Conservation (phyloP, 179 eudicot species). For the Gypsophila paniculata region DNA sequence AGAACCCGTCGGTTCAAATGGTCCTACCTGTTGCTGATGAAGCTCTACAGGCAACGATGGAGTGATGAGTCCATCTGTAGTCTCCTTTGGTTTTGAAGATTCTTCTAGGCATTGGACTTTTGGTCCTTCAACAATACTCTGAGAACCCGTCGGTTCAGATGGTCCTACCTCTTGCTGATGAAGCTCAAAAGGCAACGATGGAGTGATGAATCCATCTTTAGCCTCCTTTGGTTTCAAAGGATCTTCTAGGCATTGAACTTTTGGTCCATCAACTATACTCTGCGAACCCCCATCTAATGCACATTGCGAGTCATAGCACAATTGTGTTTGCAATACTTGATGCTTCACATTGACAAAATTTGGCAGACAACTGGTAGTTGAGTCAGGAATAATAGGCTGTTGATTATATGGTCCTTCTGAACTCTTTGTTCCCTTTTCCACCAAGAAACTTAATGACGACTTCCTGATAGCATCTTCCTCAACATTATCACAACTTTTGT, state of each 20-base stretch:
- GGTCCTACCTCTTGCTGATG: not conserved
- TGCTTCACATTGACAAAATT: not conserved
- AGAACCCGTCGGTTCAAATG: not conserved
- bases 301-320: not conserved
- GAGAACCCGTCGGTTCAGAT: not conserved
- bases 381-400: not conserved
- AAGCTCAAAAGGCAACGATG: not conserved
- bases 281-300: not conserved
- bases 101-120: not conserved
- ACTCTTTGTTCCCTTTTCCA: not conserved
- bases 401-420: constrained; percentile 8
- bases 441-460: not conserved
- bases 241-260: not conserved
- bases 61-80: not conserved
- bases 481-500: not conserved
- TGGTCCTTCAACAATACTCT: not conserved
- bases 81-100: not conserved
- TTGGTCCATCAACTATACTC: not conserved
- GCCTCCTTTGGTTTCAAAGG: not conserved
- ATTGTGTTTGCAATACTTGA: not conserved
- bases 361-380: not conserved
- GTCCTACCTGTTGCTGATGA: not conserved
- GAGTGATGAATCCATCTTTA: not conserved
- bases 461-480: constrained; percentile 3
- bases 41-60: not conserved